Conservation (phyloP, 257 asterid genomes). For the Ilex asprella region DNA sequence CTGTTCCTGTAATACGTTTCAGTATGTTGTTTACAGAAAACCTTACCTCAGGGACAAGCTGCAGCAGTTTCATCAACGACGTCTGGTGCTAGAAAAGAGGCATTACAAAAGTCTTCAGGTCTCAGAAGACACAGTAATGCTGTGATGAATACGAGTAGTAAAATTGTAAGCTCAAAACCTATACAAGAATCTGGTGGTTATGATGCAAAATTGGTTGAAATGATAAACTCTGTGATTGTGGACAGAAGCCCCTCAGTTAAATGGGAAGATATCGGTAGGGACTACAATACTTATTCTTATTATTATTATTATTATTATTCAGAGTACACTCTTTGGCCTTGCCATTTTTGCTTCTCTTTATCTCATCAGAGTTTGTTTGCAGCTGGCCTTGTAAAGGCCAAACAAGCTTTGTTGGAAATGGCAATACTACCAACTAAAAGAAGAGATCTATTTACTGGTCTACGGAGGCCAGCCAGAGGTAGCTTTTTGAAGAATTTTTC, state of each 20-base stretch:
- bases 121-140: slow-evolving; percentile 25
- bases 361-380: slow-evolving; percentile 15
- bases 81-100: slow-evolving; percentile 45
- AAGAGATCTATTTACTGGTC: slow-evolving; percentile 93
- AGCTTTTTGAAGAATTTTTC: slow-evolving; percentile 13
- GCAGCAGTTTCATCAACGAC: slow-evolving; percentile 30
- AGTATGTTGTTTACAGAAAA: slow-evolving; percentile 30
- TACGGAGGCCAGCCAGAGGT: slow-evolving; percentile 96
- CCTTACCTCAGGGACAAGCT: slow-evolving; percentile 40
- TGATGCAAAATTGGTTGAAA: slow-evolving; percentile 78
- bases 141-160: slow-evolving; percentile 34
- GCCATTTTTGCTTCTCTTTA: neutral
- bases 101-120: slow-evolving; percentile 36
- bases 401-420: slow-evolving; percentile 93
- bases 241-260: slow-evolving; percentile 91
- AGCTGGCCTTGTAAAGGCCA: slow-evolving; percentile 99
- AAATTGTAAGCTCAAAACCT: slow-evolving; percentile 31
- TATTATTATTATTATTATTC: neutral
- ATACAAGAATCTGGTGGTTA: slow-evolving; percentile 44
- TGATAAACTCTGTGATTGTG: slow-evolving; percentile 87
- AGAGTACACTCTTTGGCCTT: neutral
- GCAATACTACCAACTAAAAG: slow-evolving; percentile 92
- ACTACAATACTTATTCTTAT: slow-evolving; percentile 6
- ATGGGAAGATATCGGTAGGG: slow-evolving; percentile 98
- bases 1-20: slow-evolving; percentile 7